phyloP scores from a whole-genome alignment of 164 flowering plant genomes.

The Berberis thunbergii region DNA sequence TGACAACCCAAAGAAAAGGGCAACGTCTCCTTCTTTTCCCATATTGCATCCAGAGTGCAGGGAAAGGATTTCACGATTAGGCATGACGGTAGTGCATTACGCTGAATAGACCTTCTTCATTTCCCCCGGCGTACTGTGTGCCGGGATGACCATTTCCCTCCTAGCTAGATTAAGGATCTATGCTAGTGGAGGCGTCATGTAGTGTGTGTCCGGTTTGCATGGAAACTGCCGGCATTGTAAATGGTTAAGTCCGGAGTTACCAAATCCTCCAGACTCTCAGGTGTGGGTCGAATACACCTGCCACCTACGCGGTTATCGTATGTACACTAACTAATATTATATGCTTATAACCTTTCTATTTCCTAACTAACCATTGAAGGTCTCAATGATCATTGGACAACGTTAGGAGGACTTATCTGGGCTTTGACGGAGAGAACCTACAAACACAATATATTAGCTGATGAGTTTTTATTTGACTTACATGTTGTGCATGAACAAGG shows the following conservation, averaged over 20 bases:
- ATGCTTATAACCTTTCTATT: not conserved
- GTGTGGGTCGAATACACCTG: conserved; percentile 99
- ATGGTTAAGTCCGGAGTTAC: conserved; percentile 99
- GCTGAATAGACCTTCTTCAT: conserved; percentile 97
- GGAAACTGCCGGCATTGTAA: conserved; percentile 98
- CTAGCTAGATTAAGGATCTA: conserved; percentile 86
- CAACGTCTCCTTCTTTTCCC: conserved; percentile 96
- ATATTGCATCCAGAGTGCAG: conserved; percentile 97
- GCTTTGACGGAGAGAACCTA: conserved; percentile 7
- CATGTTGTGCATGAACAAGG: conserved; percentile 99
- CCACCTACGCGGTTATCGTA: conserved; percentile 45
- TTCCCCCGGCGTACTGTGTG: conserved; percentile 98
- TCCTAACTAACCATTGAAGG: not conserved
- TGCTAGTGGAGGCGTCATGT: conserved; percentile 99
- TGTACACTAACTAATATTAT: conserved; percentile 24
- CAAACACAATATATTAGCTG: conserved; percentile 3
- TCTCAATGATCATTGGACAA: conserved; percentile 6
- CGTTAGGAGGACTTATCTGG: conserved; percentile 46
- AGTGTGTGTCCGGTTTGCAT: conserved; percentile 94
- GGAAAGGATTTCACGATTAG: conserved; percentile 89
- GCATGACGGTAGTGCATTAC: conserved; percentile 99
- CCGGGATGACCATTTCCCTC: conserved; percentile 99
- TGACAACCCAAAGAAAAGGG: conserved; percentile 98
- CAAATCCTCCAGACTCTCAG: conserved; percentile 98
- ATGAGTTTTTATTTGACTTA: conserved; percentile 30